These are phyloP conservation scores for Podaxis mareebaensis DNA, from an alignment of 768 basidiomycete genomes.

Conservation along the genomic window DNA sequence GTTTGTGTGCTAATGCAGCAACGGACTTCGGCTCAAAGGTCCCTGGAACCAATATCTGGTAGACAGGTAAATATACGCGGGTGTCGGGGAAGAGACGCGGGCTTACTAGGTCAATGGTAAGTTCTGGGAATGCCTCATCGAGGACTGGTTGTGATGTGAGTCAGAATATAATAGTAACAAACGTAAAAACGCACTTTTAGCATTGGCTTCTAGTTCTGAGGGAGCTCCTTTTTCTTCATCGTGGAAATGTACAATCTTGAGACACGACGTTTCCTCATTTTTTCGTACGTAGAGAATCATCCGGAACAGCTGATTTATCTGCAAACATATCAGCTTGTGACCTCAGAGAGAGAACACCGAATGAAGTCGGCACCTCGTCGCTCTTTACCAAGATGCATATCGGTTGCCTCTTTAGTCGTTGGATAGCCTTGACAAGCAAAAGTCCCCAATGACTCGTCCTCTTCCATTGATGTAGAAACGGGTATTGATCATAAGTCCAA, in stretches of 20 bases:
- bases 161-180: background rate
- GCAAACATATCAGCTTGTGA: background rate
- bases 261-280: constrained; percentile 69
- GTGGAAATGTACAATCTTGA: constrained; percentile 71
- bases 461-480: constrained; percentile 41
- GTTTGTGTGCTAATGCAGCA: constrained; percentile 47
- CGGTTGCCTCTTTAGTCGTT: constrained; percentile 47
- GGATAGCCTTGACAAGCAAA: constrained; percentile 45
- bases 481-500: constrained; percentile 66
- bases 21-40: constrained; percentile 46
- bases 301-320: constrained; percentile 69
- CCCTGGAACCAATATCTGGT: constrained; percentile 46
- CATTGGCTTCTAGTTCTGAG: constrained; percentile 72
- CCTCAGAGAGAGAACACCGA: background rate
- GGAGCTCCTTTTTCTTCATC: constrained; percentile 54
- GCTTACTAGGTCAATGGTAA: constrained; percentile 60
- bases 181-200: constrained; percentile 47
- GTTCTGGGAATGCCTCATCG: constrained; percentile 65
- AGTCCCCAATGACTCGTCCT: constrained; percentile 42
- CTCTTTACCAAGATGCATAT: constrained; percentile 63
- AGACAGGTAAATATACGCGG: background rate
- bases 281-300: constrained; percentile 65
- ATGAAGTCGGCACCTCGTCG: constrained; percentile 53
- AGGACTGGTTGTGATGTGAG: constrained; percentile 35
- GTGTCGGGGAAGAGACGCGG: background rate